These are phyloP conservation scores for Leccinum rimulosum DNA, from an alignment of 768 basidiomycete genomes.

Conservation along the genomic window DNA sequence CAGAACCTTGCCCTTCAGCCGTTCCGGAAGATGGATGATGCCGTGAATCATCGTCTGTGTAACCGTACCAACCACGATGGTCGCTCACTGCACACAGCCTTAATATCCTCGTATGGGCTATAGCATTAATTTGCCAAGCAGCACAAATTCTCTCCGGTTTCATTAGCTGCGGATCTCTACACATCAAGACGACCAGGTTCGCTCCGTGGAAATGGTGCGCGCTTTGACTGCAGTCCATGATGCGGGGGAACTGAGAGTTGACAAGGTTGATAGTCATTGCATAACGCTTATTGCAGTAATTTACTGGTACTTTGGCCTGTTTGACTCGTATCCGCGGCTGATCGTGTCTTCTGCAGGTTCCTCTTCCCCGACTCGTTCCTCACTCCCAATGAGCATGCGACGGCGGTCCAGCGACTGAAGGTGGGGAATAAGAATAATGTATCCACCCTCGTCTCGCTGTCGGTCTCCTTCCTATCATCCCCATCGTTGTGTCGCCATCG, in stretches of 20 bases:
- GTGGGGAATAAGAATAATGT: conserved; percentile 28
- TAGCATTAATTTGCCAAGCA: conserved; percentile 58
- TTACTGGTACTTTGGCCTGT: conserved; percentile 48
- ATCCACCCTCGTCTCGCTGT: background rate
- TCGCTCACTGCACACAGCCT: conserved; percentile 36
- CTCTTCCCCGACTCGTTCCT: conserved; percentile 80
- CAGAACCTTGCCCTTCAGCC: conserved; percentile 71
- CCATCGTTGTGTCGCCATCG: no score
- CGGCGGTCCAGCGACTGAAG: conserved; percentile 66
- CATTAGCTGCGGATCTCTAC: conserved; percentile 62
- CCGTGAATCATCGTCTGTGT: background rate
- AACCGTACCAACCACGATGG: background rate
- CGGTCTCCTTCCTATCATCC: no score
- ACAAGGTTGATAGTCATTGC: conserved; percentile 66
- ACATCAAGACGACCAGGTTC: conserved; percentile 54
- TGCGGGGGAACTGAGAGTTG: background rate
- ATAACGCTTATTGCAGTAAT: conserved; percentile 51
- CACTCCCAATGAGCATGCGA: conserved; percentile 56
- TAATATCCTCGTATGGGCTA: conserved; percentile 67
- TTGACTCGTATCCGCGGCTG: background rate
- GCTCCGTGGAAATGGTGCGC: conserved; percentile 74
- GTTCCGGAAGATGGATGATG: conserved; percentile 79
- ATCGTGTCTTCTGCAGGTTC: conserved; percentile 41
- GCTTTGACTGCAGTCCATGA: background rate
- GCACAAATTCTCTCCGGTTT: conserved; percentile 76